Percentiles rank a stretch among this genome's conserved stretches.
Evolutionary conservation across 2,329 filamentous ascomycete species (phyloP).

Genomic region (Talaromyces sp.): DNA sequence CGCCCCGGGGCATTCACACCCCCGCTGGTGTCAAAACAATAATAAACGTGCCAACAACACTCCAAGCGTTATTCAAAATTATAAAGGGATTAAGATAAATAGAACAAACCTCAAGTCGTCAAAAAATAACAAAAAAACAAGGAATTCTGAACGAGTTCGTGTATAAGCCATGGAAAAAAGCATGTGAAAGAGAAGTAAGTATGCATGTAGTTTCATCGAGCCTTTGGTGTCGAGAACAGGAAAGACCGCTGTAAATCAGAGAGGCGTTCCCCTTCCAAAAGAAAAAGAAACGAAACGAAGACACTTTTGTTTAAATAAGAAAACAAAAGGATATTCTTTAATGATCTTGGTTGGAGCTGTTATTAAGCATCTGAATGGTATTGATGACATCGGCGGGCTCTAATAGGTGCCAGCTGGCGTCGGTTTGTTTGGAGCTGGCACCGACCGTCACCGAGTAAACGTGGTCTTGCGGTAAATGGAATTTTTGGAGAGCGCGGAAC

Average conservation of each 20-base stretch:
- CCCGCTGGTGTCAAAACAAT: too few species aligned
- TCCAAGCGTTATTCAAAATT: too few species aligned
- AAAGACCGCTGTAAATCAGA: too few species aligned
- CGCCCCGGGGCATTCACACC: too few species aligned
- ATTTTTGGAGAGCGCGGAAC: conserved; percentile 76
- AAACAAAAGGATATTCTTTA: conserved; percentile 11
- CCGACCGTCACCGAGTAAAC: conserved; percentile 92
- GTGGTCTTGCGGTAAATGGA: conserved; percentile 62
- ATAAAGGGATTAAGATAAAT: too few species aligned
- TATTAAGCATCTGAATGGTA: conserved; percentile 58
- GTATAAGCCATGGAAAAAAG: conserved; percentile 8
- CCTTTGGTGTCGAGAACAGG: neutral
- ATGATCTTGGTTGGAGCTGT: conserved; percentile 36
- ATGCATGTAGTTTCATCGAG: neutral
- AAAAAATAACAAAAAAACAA: neutral
- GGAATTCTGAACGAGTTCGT: conserved; percentile 5
- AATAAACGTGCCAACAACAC: too few species aligned
- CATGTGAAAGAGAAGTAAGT: neutral
- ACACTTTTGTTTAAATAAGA: neutral
- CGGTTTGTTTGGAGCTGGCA: conserved; percentile 85
- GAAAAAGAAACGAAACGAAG: neutral
- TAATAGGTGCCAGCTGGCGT: conserved; percentile 86
- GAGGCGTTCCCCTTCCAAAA: too few species aligned
- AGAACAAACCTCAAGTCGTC: neutral
- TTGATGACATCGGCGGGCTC: conserved; percentile 88